A percentile compares a stretch with the other conserved stretches of the same genome.
Evolutionary conservation across 2,329 filamentous ascomycete species (phyloP).

Genomic region (Parastagonospora avenae): DNA sequence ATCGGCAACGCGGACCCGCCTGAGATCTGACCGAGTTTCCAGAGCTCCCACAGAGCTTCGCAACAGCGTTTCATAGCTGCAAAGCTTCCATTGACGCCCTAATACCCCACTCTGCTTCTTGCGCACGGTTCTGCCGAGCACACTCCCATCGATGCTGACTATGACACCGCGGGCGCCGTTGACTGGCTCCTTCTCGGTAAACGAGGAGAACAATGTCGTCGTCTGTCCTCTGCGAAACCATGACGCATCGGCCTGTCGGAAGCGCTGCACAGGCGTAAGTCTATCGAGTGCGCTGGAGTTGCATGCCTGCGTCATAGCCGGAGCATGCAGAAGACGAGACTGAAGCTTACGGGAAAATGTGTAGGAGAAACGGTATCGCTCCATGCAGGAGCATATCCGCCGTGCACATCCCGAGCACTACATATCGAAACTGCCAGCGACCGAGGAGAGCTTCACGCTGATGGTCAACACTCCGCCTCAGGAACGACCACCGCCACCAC

Average conservation of each 20-base stretch:
- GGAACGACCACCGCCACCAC: slow-evolving; percentile 65
- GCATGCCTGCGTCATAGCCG: slow-evolving; percentile 25
- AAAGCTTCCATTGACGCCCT: slow-evolving; percentile 12
- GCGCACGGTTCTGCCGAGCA: slow-evolving; percentile 5
- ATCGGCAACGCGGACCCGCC: not conserved
- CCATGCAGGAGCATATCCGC: slow-evolving; percentile 99
- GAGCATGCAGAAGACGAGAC: not conserved
- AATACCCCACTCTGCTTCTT: not conserved
- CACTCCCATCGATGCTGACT: slow-evolving; percentile 53
- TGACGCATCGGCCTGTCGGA: slow-evolving; percentile 95
- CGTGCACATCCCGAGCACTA: slow-evolving; percentile 96
- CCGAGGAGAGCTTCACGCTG: slow-evolving; percentile 90
- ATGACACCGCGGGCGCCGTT: slow-evolving; percentile 90
- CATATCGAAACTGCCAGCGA: slow-evolving; percentile 95
- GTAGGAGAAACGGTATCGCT: slow-evolving; percentile 93
- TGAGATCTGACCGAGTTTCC: slow-evolving; percentile 1
- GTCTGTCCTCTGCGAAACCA: slow-evolving; percentile 95
- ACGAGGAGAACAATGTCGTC: slow-evolving; percentile 92
- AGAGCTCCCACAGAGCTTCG: slow-evolving; percentile 3
- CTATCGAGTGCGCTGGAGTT: slow-evolving; percentile 15
- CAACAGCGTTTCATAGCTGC: slow-evolving; percentile 5
- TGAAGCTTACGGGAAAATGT: slow-evolving; percentile 1
- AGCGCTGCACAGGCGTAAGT: slow-evolving; percentile 98
- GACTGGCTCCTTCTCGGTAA: slow-evolving; percentile 89
- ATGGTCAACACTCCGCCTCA: slow-evolving; percentile 93